A percentile compares a stretch with the other conserved stretches of the same genome.
These are phyloP conservation scores for Thozetella sp. DNA, from an alignment of 495 filamentous ascomycete genomes.

Conservation along the genomic window DNA sequence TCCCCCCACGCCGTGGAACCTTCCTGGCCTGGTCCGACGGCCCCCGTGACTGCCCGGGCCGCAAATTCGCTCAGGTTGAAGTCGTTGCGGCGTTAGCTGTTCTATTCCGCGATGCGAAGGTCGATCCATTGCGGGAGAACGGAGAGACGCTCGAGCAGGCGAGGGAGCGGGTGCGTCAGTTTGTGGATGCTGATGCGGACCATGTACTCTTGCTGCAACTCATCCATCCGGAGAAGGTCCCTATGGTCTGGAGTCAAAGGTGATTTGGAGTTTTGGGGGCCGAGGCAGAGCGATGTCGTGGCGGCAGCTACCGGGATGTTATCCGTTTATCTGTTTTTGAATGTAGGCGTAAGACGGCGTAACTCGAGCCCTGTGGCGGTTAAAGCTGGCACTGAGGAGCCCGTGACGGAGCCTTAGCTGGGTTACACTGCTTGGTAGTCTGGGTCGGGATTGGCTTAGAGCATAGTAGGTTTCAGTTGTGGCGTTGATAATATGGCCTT, in stretches of 20 bases:
- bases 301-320: too few species aligned
- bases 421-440: too few species aligned
- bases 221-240: slow-evolving; percentile 33
- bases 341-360: too few species aligned
- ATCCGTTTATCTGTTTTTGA: too few species aligned
- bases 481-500: too few species aligned
- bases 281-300: too few species aligned
- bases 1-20: slow-evolving; percentile 30
- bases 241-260: slow-evolving; percentile 22
- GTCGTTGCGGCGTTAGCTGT: slow-evolving; percentile 48
- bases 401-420: too few species aligned
- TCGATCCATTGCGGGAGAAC: slow-evolving; percentile 16
- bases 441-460: too few species aligned
- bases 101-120: slow-evolving; percentile 39
- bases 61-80: slow-evolving; percentile 55
- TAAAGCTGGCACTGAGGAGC: too few species aligned
- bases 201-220: slow-evolving; percentile 39
- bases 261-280: too few species aligned
- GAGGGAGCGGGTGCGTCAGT: slow-evolving; percentile 25
- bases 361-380: too few species aligned
- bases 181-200: slow-evolving; percentile 32
- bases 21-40: slow-evolving; percentile 54
- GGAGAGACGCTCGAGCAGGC: slow-evolving; percentile 32
- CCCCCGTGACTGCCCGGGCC: slow-evolving; percentile 45
- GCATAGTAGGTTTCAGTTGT: too few species aligned